Conservation (phyloP, 768 basidiomycete species). For the Termitomyces sp. region DNA sequence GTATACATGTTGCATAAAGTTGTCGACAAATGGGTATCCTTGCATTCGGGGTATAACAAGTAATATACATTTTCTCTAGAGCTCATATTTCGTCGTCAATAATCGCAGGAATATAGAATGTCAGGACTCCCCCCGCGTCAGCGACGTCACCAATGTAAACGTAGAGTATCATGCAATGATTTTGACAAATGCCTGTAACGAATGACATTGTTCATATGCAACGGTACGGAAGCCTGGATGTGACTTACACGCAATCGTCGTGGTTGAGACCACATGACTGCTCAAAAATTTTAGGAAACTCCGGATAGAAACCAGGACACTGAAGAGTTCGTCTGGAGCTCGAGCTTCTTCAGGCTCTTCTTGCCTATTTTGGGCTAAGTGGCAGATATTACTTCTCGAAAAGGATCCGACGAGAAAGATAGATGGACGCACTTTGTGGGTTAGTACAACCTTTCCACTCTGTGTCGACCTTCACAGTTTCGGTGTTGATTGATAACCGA, state of each 20-base stretch:
- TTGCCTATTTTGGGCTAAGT: conserved; percentile 19
- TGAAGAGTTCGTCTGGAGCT: conserved; percentile 60
- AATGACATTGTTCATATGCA: background rate
- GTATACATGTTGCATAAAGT: too few relatives aligned
- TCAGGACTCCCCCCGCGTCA: conserved; percentile 81
- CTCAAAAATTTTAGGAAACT: conserved; percentile 82
- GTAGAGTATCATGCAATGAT: conserved; percentile 84
- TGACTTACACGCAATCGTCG: conserved; percentile 79
- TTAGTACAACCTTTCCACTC: conserved; percentile 75
- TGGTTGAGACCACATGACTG: conserved; percentile 76
- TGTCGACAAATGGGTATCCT: background rate
- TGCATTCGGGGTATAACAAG: conserved; percentile 6
- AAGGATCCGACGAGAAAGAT: background rate
- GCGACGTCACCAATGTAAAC: conserved; percentile 84
- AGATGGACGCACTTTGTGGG: conserved; percentile 49
- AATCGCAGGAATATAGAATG: conserved; percentile 84
- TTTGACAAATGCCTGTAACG: conserved; percentile 69
- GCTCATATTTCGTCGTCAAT: conserved; percentile 47
- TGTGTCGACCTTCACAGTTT: conserved; percentile 75
- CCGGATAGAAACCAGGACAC: conserved; percentile 66
- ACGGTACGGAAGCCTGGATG: background rate
- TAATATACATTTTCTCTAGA: conserved; percentile 3
- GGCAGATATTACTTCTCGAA: background rate
- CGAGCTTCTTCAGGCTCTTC: conserved; percentile 37
- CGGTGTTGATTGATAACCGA: conserved; percentile 58